A percentile compares a stretch with the other conserved stretches of the same genome.
phyloP scores from a whole-genome alignment of 495 filamentous ascomycete genomes.

The Neurospora sp. region DNA sequence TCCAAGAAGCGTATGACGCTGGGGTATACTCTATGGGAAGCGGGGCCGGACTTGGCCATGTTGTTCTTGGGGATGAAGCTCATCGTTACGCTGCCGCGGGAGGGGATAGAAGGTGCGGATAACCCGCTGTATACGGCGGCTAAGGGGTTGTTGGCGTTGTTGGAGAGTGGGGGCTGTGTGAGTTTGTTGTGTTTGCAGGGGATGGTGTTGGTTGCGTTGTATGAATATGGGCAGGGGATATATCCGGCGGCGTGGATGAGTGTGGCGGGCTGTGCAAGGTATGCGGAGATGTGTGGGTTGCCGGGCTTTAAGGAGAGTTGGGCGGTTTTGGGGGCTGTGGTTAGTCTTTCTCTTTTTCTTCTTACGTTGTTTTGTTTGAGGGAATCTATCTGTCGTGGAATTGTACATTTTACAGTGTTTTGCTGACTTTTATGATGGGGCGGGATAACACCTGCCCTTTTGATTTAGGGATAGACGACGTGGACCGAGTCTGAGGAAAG shows the following conservation, averaged over 20 bases:
- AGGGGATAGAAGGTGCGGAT: conserved; percentile 10
- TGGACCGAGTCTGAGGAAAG: conserved; percentile 44
- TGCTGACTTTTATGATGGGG: neutral
- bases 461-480: conserved; percentile 15
- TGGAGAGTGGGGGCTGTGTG: conserved; percentile 30
- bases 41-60: conserved; percentile 36
- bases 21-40: conserved; percentile 28
- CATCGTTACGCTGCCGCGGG: conserved; percentile 17
- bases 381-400: neutral
- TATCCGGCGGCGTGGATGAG: conserved; percentile 41
- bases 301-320: conserved; percentile 21
- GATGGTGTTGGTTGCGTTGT: conserved; percentile 33
- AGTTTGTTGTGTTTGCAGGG: conserved; percentile 36
- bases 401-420: no score
- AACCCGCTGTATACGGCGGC: conserved; percentile 32
- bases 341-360: conserved; percentile 6
- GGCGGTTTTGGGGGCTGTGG: conserved; percentile 24
- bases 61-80: conserved; percentile 44
- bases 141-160: conserved; percentile 28
- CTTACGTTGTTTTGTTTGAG: neutral
- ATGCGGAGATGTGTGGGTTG: conserved; percentile 39
- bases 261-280: conserved; percentile 31
- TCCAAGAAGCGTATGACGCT: conserved; percentile 38
- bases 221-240: conserved; percentile 39
- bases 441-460: neutral